A percentile compares a stretch with the other conserved stretches of the same genome.
phyloP scores from a whole-genome alignment of 768 basidiomycete species.

The Tylopilus felleus region DNA sequence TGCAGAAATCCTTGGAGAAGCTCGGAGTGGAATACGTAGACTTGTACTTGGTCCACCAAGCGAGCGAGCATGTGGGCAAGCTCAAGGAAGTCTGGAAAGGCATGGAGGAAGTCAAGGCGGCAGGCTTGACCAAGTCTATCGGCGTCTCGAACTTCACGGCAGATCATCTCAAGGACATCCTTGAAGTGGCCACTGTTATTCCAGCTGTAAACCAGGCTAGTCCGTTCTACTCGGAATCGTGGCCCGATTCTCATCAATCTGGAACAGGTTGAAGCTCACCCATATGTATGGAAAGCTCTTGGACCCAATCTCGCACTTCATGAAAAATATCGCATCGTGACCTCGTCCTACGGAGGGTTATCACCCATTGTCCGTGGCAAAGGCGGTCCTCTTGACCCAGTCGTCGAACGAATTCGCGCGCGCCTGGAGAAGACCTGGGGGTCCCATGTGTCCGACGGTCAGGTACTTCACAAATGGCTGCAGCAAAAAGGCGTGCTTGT shows the following conservation, averaged over 20 bases:
- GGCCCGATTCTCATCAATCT: neutral
- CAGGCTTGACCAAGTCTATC: slow-evolving; percentile 39
- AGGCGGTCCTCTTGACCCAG: slow-evolving; percentile 40
- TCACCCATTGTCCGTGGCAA: slow-evolving; percentile 34
- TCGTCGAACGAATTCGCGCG: slow-evolving; percentile 33
- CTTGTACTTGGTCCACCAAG: slow-evolving; percentile 59
- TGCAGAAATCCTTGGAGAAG: slow-evolving; percentile 53
- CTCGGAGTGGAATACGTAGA: slow-evolving; percentile 57
- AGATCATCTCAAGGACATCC: slow-evolving; percentile 41
- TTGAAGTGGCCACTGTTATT: slow-evolving; percentile 40
- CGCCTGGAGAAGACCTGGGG: slow-evolving; percentile 28
- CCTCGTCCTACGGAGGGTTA: slow-evolving; percentile 40
- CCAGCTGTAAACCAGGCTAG: slow-evolving; percentile 56
- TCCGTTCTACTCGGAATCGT: neutral
- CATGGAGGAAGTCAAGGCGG: slow-evolving; percentile 54
- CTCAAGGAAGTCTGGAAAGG: slow-evolving; percentile 55
- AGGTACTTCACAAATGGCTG: slow-evolving; percentile 31
- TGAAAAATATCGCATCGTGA: slow-evolving; percentile 37
- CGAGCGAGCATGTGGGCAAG: slow-evolving; percentile 37
- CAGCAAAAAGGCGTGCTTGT: slow-evolving; percentile 30
- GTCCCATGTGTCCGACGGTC: slow-evolving; percentile 24
- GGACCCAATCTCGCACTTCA: slow-evolving; percentile 34
- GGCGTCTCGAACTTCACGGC: slow-evolving; percentile 57
- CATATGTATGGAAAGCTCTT: slow-evolving; percentile 46
- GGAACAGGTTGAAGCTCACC: slow-evolving; percentile 50